A percentile compares a stretch with the other conserved stretches of the same genome.
Evolutionary conservation across 2,329 filamentous ascomycete genomes (phyloP).

Genomic region (Capronia americana): DNA sequence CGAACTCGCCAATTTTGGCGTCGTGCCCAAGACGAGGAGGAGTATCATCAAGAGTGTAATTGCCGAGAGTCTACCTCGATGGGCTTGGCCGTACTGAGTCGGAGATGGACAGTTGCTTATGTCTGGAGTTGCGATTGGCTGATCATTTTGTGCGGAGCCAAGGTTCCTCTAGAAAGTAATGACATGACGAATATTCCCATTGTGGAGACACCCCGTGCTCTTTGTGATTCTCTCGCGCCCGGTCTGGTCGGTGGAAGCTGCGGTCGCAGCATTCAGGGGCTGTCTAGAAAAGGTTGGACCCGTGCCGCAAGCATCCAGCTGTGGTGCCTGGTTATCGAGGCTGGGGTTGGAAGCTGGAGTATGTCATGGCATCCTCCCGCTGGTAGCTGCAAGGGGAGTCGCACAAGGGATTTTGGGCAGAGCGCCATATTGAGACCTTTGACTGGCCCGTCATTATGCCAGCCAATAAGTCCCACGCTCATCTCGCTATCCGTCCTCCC

Average conservation of each 20-base stretch:
- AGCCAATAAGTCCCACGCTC: too few species aligned
- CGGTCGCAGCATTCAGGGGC: neutral
- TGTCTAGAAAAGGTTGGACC: neutral
- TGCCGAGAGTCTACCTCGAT: constrained; percentile 25
- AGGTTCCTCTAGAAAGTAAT: neutral
- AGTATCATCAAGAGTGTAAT: constrained; percentile 25
- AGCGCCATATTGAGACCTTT: too few species aligned
- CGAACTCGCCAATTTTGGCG: constrained; percentile 14
- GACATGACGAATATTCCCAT: neutral
- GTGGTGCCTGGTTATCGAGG: neutral
- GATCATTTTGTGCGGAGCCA: neutral
- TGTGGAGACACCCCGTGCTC: neutral
- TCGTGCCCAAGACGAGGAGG: neutral
- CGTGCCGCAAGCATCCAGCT: too few species aligned
- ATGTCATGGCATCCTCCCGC: too few species aligned
- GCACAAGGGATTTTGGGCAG: too few species aligned
- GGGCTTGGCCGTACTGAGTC: constrained; percentile 12
- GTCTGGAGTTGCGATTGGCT: neutral
- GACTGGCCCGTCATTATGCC: too few species aligned
- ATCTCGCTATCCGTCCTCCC: too few species aligned
- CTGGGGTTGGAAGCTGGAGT: constrained; percentile 12
- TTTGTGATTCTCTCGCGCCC: neutral
- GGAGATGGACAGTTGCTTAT: neutral
- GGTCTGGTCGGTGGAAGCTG: neutral
- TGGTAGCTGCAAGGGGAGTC: too few species aligned